Evolutionary conservation across 768 basidiomycete genomes (phyloP).

Genomic region (Lentinula edodes): DNA sequence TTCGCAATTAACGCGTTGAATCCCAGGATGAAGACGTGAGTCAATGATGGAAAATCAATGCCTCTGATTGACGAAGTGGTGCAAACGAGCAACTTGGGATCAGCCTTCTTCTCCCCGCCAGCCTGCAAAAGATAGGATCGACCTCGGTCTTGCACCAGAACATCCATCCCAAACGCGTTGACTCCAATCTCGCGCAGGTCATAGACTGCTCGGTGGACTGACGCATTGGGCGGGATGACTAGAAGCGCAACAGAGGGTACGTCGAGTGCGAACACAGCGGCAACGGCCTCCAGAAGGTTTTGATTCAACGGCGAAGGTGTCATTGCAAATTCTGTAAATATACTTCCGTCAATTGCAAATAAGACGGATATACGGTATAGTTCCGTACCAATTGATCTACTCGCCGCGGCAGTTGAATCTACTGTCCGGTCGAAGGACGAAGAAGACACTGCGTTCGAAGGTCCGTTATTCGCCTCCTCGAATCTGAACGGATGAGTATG

Average conservation of each 20-base stretch:
- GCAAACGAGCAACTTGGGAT: constrained; percentile 60
- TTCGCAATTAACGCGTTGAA: constrained; percentile 17
- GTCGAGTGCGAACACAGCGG: constrained; percentile 64
- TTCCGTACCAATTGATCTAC: constrained; percentile 1
- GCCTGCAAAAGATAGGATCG: constrained; percentile 36
- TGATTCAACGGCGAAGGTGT: constrained; percentile 51
- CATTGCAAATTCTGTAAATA: constrained; percentile 32
- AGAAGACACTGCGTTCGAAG: not conserved
- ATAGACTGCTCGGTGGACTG: constrained; percentile 56
- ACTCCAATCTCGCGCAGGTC: constrained; percentile 64
- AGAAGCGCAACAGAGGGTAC: constrained; percentile 64
- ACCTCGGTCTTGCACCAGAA: constrained; percentile 38
- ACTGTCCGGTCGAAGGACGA: not conserved
- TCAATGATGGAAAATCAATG: constrained; percentile 63
- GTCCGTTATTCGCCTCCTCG: not conserved
- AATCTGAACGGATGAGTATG: constrained; percentile 8
- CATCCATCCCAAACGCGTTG: constrained; percentile 57
- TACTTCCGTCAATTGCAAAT: not conserved
- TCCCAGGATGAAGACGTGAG: constrained; percentile 73
- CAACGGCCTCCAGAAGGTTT: constrained; percentile 60
- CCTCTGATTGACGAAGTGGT: constrained; percentile 70
- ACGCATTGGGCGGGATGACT: constrained; percentile 57
- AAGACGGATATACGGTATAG: not conserved
- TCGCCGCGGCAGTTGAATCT: not conserved
- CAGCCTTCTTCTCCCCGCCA: constrained; percentile 30